Base-by-base conservation (phyloP, 2,329 filamentous ascomycete genomes). In the Colletotrichum viniferum region DNA sequence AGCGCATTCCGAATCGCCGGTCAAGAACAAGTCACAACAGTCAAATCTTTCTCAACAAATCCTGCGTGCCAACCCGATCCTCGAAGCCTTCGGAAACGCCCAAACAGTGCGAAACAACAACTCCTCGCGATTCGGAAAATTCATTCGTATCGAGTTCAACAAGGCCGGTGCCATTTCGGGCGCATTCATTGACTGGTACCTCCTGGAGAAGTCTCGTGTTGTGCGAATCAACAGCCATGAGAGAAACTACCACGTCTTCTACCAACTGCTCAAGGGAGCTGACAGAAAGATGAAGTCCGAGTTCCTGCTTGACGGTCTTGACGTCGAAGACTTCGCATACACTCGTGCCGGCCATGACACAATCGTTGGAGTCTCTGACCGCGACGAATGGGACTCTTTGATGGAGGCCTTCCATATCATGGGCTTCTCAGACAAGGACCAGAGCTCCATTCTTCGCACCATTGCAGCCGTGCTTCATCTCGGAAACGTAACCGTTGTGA, bases 21-120 rank as follows among this genome's bases (percentile, higher is more conserved):
- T 90, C 84, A 86, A 93, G 88, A 86, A 88, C 86, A 85, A 93
- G 87, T 82, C 84, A 5, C 88, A 90, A 78, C 91, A 96, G 77
- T 94, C 95, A 14, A 98, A 95, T 75, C 91, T 99, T 12, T 98
- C 97, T 1, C 96, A 98, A 79, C 97, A 99, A 85, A 99, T 99
- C 43, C 87, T 99, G 56, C 92, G 96, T 60, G 97, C 97, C 75
- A 99, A 99, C 83, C 97, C 97, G 0, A 99, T 99, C 64, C 91
- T 99, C 4, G 97, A 99, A 89, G 94, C 97, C 2, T 99, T 99
- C 81, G 97, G 97, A 76, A 99, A 99, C 82, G 97, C 97, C 2
- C 97, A 99, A 83, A 99, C 97, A 1, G 95, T 99, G 34, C 92
- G 97, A 69, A 99, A 99, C 84, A 97, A 99, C 86, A 99, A 99